Evolutionary conservation across 768 basidiomycete species (phyloP).

Genomic region (Boletus rubescentipes): DNA sequence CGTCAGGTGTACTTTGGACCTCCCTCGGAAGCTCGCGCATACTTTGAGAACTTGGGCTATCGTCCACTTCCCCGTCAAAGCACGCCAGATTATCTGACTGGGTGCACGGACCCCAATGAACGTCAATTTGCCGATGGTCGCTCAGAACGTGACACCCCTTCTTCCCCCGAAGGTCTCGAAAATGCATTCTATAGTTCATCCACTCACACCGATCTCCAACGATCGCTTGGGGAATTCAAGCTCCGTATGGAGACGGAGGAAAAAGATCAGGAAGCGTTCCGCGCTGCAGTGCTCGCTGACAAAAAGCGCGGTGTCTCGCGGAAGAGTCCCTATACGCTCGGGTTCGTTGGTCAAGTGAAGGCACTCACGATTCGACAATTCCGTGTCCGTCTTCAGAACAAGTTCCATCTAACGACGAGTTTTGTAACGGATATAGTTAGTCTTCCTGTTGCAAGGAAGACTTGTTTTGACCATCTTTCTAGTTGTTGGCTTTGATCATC

Average conservation of each 20-base stretch:
- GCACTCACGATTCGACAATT: slow-evolving; percentile 74
- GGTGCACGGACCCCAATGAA: slow-evolving; percentile 83
- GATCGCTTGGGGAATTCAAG: slow-evolving; percentile 56
- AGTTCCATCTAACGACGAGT: slow-evolving; percentile 74
- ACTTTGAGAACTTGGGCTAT: slow-evolving; percentile 78
- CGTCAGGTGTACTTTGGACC: slow-evolving; percentile 82
- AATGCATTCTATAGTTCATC: slow-evolving; percentile 54
- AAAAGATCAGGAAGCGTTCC: slow-evolving; percentile 73
- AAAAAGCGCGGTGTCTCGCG: slow-evolving; percentile 77
- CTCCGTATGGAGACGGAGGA: slow-evolving; percentile 55
- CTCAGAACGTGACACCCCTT: slow-evolving; percentile 54
- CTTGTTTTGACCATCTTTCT: neutral
- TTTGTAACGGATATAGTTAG: slow-evolving; percentile 59
- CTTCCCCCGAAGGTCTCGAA: slow-evolving; percentile 67
- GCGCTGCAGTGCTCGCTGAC: slow-evolving; percentile 68
- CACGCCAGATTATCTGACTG: slow-evolving; percentile 83
- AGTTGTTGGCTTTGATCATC: slow-evolving; percentile 49
- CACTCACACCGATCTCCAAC: slow-evolving; percentile 43
- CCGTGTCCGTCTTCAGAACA: slow-evolving; percentile 70
- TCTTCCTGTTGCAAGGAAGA: neutral
- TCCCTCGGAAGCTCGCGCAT: slow-evolving; percentile 66
- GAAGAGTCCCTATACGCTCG: slow-evolving; percentile 81
- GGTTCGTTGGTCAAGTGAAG: slow-evolving; percentile 70
- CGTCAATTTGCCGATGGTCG: slow-evolving; percentile 71
- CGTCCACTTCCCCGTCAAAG: slow-evolving; percentile 76